phyloP scores from a whole-genome alignment of 2,329 filamentous ascomycete species.

The Calonectria ilicicola region DNA sequence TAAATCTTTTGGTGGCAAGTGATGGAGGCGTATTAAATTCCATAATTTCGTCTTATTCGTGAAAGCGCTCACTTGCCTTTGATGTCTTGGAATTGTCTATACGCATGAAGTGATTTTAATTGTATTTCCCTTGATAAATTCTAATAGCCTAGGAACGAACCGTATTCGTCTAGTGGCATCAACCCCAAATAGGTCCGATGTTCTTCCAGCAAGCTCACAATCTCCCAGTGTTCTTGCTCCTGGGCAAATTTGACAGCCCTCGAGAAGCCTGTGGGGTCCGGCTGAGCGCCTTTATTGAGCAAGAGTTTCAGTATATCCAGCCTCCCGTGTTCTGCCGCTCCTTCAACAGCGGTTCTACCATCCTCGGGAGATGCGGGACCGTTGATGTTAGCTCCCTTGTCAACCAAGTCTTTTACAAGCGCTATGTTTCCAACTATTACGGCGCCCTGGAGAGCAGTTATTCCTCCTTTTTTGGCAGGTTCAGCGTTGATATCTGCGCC shows the following conservation, averaged over 20 bases:
- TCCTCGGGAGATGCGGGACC: background rate
- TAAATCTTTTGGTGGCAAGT: too few relatives aligned
- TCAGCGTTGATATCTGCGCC: background rate
- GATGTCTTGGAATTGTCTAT: too few relatives aligned
- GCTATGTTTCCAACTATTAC: background rate
- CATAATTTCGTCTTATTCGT: too few relatives aligned
- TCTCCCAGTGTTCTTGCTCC: background rate
- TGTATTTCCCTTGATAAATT: too few relatives aligned
- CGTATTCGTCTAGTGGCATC: too few relatives aligned
- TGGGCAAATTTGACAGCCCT: background rate
- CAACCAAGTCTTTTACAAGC: background rate
- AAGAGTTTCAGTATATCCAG: background rate
- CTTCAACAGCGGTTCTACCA: background rate
- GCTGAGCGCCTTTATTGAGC: background rate
- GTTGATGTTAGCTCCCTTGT: background rate
- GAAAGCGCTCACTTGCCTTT: too few relatives aligned
- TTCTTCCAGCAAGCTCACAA: background rate
- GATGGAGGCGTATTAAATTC: too few relatives aligned
- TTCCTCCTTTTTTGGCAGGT: background rate
- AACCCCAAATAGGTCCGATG: background rate
- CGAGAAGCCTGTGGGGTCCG: background rate
- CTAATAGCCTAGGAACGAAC: too few relatives aligned
- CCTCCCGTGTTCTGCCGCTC: background rate
- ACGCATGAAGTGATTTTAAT: too few relatives aligned
- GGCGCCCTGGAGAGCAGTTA: background rate